phyloP scores from a whole-genome alignment of 345 rosid genomes.

The Anacardium occidentale region DNA sequence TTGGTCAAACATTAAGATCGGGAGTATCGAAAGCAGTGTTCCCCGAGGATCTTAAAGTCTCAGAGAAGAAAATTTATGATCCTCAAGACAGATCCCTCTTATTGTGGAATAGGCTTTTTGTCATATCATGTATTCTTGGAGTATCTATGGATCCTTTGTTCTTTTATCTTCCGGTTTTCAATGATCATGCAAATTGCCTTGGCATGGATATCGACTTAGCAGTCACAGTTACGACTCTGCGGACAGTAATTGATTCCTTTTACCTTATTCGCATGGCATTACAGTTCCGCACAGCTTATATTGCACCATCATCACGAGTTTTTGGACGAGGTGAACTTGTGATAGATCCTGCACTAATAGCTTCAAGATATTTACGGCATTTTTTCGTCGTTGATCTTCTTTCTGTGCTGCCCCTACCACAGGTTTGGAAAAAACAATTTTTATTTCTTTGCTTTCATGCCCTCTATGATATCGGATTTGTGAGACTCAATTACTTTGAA shows the following conservation, averaged over 20 bases:
- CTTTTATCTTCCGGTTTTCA: conserved; percentile 74
- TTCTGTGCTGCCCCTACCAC: conserved; percentile 77
- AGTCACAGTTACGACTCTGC: conserved; percentile 49
- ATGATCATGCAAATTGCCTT: conserved; percentile 47
- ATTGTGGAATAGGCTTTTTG: conserved; percentile 76
- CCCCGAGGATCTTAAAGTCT: conserved; percentile 76
- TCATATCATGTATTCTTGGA: conserved; percentile 66
- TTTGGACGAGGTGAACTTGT: conserved; percentile 95
- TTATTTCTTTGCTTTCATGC: not conserved
- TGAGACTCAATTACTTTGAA: not conserved
- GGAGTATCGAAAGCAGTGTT: conserved; percentile 64
- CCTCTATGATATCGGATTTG: not conserved
- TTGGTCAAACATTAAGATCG: conserved; percentile 50
- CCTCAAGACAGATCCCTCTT: conserved; percentile 81
- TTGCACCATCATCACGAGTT: conserved; percentile 91
- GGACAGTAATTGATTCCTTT: conserved; percentile 62
- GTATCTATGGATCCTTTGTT: conserved; percentile 82
- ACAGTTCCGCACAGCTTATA: conserved; percentile 78
- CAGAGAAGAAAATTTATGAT: conserved; percentile 63
- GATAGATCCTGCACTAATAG: conserved; percentile 76
- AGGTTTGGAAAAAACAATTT: conserved; percentile 42
- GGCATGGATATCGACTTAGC: conserved; percentile 59
- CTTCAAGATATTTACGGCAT: conserved; percentile 60
- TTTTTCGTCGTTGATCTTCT: conserved; percentile 71
- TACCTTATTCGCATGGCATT: conserved; percentile 66